Percentiles rank a stretch among this genome's conserved stretches.
Conservation (phyloP, 495 filamentous ascomycete genomes). For the Daldinia bambusicola region DNA sequence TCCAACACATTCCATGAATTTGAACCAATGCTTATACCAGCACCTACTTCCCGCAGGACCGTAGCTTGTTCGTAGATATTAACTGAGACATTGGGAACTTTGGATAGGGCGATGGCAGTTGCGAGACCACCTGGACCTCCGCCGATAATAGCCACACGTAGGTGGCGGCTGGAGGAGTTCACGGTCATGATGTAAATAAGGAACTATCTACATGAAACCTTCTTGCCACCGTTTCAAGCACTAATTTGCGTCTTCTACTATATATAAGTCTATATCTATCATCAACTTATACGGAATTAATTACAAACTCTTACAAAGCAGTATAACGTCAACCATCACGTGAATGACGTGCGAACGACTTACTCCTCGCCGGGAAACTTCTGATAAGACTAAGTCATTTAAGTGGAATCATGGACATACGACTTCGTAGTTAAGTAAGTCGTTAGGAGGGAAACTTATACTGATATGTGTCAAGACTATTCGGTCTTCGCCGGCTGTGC, state of each 20-base stretch:
- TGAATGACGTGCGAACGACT: constrained; percentile 42
- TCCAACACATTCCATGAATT: constrained; percentile 60
- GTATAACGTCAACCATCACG: constrained; percentile 45
- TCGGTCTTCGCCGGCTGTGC: not conserved
- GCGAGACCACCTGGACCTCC: constrained; percentile 61
- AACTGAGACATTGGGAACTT: constrained; percentile 56
- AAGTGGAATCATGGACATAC: constrained; percentile 31
- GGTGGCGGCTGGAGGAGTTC: constrained; percentile 13
- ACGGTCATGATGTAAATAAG: constrained; percentile 32
- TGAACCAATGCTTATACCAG: constrained; percentile 57
- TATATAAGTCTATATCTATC: not conserved
- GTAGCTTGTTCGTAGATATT: constrained; percentile 61
- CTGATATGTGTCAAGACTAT: not conserved
- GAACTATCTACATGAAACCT: not conserved
- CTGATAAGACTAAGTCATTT: constrained; percentile 26
- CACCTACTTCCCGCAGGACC: constrained; percentile 60
- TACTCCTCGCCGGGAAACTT: constrained; percentile 4
- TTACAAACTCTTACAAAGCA: constrained; percentile 42
- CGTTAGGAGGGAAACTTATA: not conserved
- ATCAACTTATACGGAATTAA: constrained; percentile 10
- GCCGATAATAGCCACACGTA: constrained; percentile 55
- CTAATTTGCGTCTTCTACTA: not conserved
- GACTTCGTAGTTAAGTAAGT: not conserved
- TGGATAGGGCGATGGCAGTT: constrained; percentile 60
- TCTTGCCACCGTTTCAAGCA: not conserved